Conservation (phyloP, 2,329 filamentous ascomycete genomes). For the Pseudogymnoascus sp. region DNA sequence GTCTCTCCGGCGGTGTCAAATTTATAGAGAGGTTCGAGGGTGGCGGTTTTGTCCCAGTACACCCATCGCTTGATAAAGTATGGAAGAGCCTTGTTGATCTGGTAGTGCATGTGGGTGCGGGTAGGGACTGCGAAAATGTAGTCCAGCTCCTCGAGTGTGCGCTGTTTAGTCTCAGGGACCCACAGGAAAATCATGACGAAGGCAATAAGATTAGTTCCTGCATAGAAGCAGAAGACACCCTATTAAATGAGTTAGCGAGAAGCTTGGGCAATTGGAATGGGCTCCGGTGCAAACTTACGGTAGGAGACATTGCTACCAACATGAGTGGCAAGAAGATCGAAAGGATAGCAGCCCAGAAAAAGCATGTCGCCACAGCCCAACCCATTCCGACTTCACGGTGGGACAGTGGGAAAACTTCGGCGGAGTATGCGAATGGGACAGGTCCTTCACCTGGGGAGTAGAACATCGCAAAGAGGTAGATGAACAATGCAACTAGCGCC, state of each 20-base stretch:
- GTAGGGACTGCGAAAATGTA: conserved; percentile 38
- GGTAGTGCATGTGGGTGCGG: conserved; percentile 25
- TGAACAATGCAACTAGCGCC: conserved; percentile 35
- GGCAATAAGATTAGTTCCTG: conserved; percentile 46
- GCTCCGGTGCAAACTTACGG: conserved; percentile 13
- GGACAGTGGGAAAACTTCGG: conserved; percentile 59
- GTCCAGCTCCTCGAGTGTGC: conserved; percentile 9
- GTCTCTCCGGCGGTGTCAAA: conserved; percentile 31
- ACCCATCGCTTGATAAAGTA: conserved; percentile 20
- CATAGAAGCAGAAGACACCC: conserved; percentile 46
- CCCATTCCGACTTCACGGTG: conserved; percentile 65
- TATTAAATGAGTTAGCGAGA: conserved; percentile 6
- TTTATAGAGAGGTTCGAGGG: conserved; percentile 44
- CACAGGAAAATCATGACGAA: conserved; percentile 43
- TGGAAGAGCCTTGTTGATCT: conserved; percentile 24
- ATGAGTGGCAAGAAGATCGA: conserved; percentile 43
- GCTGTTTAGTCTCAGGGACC: conserved; percentile 35
- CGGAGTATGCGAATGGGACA: conserved; percentile 56
- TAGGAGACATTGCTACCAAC: conserved; percentile 29
- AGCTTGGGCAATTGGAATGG: not conserved
- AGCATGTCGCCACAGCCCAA: conserved; percentile 55
- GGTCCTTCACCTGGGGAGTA: conserved; percentile 56
- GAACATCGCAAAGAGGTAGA: conserved; percentile 43
- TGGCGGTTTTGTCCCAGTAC: conserved; percentile 32
- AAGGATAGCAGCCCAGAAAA: conserved; percentile 55